Evolutionary conservation across 2,329 filamentous ascomycete genomes (phyloP), one percentile per base, ranked within the genome.

Genomic region (Talaromyces islandicus): DNA sequence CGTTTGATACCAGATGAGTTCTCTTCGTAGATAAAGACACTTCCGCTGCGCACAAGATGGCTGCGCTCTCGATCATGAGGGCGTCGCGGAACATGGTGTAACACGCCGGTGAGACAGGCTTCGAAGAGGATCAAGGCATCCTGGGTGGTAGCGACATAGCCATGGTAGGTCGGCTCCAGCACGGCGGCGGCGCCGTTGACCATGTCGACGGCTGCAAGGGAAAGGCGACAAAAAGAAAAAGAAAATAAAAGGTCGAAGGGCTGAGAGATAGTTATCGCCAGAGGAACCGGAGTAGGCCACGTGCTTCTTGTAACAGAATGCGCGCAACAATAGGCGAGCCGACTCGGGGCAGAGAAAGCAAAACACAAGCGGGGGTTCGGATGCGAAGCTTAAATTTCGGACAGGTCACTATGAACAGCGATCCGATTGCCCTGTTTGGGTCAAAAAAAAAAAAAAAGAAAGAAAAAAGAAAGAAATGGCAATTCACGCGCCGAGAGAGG

Each of bases 1-100:
- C 92, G 83, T 77, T 95, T 95, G 77, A 96, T 96, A 5, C 91
- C 91, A 0, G 92, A 95, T 0, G 90, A 88, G 63, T 91, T 88
- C 72, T 96, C 91, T 69, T 96, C 91, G 73, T 96, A 97, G 65
- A 96, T 90, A 75, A 96, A 94, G 53, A 96, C 85, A 65, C 89
- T 88, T 38, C 92, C 92, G 66, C 91, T 95, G 65, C 84, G 84
- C 70, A 96, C 94, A 56, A 96, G 83, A 21, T 85, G 81, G 25
- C 81, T 80, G 56, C 92, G 84, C 75, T 96, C 92, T 56, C 91
- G 83, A 68, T 96, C 92, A 72, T 96, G 91, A 1, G 92, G 92
- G 57, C 92, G 84, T 55, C 92, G 88, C 19, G 90, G 86, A 21
- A 94, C 89, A 72, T 94, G 91, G 54, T 83, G 83, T 9, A 93